Evolutionary conservation across 1,284 basidiomycete genomes (phyloP), one percentile per base, ranked within the genome.

Genomic region (Cryptococcus amylolentus): DNA sequence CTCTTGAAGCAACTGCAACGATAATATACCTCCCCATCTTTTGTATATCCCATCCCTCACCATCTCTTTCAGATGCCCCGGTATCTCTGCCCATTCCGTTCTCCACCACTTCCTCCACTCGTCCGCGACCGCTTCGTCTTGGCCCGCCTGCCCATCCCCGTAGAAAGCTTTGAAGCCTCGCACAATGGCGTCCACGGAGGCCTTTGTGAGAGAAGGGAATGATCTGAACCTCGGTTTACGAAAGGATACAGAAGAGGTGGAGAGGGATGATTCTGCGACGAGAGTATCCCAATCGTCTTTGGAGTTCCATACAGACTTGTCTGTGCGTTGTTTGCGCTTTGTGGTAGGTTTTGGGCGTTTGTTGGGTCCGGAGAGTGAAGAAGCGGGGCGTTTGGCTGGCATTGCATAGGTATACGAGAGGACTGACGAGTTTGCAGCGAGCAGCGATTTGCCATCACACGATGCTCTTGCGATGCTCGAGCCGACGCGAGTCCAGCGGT

Each of bases 221-320:
- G 60, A 66, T 14, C 62, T 31, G 2, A 58, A 58, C 44, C 57
- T 26, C 2, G 70, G 61, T 14, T 42, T 54, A n/a, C 70, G 61
- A 18, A 49, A 46, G 1, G 70, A 70, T 31, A 68, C 55, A 8
- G 65, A 66, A 4, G 70, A 65, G 6, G 70, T 71, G n/a, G 70
- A 71, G 2, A 70, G 54, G 1, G 55, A 8, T 3, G 62, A 61
- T 4, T 63, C 62, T 8, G 65, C 57, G 8, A 71, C 55, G n/a
- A 71, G 57, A 26, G 62, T 54, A 27, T 68, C 64, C 70, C 68
- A 71, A 52, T 71, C 67, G 40, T 69, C 67, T 35, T 52, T 54
- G 1, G 58, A 54, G 42, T 61, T 70, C 65, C 65, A 71, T 42
- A 71, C 54, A 3, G 65, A 67, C 28, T 62, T 52, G 16, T 51